Percentiles rank a stretch among this genome's conserved stretches.
phyloP scores from a whole-genome alignment of 2,329 filamentous ascomycete species.

The Stagonosporopsis rhizophila region DNA sequence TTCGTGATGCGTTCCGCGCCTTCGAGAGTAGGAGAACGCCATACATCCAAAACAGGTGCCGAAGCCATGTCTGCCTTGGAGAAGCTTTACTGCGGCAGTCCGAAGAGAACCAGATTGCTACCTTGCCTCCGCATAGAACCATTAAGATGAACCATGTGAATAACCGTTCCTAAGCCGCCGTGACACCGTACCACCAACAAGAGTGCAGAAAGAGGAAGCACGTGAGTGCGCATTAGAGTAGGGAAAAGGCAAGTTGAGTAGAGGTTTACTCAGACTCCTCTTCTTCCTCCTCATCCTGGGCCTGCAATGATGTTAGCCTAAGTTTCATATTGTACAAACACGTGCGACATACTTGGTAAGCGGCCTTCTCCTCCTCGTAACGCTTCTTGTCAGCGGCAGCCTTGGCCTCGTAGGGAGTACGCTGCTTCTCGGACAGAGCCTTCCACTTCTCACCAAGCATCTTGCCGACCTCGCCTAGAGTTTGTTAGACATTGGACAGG shows the following conservation, averaged over 20 bases:
- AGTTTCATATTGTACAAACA: neutral
- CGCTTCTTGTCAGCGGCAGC: conserved; percentile 98
- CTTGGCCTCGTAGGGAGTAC: conserved; percentile 94
- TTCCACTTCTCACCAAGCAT: conserved; percentile 99
- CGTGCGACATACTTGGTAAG: conserved; percentile 57
- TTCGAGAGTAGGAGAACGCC: conserved; percentile 33
- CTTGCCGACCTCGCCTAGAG: conserved; percentile 90
- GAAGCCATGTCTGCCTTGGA: conserved; percentile 30
- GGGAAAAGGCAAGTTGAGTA: conserved; percentile 18
- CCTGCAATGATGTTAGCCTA: conserved; percentile 20
- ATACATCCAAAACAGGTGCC: conserved; percentile 41
- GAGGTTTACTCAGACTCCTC: conserved; percentile 51
- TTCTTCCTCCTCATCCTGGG: conserved; percentile 47
- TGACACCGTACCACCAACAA: conserved; percentile 36
- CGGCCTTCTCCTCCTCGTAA: conserved; percentile 97
- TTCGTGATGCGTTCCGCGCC: conserved; percentile 45
- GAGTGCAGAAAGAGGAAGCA: conserved; percentile 23
- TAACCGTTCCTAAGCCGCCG: conserved; percentile 34
- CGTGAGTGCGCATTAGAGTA: conserved; percentile 17
- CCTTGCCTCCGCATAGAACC: conserved; percentile 35
- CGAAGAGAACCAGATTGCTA: conserved; percentile 35
- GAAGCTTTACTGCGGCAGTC: conserved; percentile 37
- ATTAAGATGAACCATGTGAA: conserved; percentile 34
- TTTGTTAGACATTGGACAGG: conserved; percentile 26
- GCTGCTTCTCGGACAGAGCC: conserved; percentile 91